Percentiles rank a stretch among this genome's conserved stretches.
These are phyloP conservation scores for Letharia columbiana DNA, from an alignment of 495 filamentous ascomycete species.

Conservation along the genomic window DNA sequence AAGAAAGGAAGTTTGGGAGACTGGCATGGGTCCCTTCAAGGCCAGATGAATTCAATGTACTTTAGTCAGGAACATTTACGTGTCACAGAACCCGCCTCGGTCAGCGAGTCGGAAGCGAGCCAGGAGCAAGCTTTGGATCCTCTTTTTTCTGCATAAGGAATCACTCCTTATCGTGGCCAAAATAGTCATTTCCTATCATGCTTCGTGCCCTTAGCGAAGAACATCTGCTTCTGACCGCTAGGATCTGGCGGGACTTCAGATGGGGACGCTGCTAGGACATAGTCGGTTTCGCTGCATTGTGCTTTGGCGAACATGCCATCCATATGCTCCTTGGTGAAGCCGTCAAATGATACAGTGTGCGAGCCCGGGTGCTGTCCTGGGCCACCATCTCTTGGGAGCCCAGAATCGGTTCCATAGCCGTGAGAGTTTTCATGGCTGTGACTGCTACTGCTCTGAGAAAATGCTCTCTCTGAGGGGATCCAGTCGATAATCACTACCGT, in stretches of 20 bases:
- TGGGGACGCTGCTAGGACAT: background rate
- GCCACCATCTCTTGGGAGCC: too few relatives aligned
- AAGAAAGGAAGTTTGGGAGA: too few relatives aligned
- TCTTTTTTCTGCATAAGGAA: too few relatives aligned
- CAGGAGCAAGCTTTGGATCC: too few relatives aligned
- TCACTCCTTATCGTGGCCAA: too few relatives aligned
- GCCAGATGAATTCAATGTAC: too few relatives aligned
- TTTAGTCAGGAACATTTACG: too few relatives aligned
- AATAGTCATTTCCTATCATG: background rate
- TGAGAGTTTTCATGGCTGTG: background rate
- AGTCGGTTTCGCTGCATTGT: background rate
- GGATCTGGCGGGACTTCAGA: background rate
- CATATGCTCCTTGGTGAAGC: background rate
- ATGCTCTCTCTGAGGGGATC: background rate
- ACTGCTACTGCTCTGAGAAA: background rate
- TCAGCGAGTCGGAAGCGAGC: too few relatives aligned
- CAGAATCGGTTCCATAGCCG: background rate
- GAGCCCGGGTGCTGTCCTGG: background rate
- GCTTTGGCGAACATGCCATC: background rate
- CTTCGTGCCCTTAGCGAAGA: background rate
- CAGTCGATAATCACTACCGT: background rate
- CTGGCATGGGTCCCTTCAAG: too few relatives aligned
- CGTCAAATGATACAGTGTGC: background rate
- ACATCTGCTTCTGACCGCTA: background rate
- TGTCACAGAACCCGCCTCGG: too few relatives aligned